Percentiles rank a stretch among this genome's conserved stretches.
Conservation (phyloP, 768 basidiomycete genomes). For the Boletus sp. region DNA sequence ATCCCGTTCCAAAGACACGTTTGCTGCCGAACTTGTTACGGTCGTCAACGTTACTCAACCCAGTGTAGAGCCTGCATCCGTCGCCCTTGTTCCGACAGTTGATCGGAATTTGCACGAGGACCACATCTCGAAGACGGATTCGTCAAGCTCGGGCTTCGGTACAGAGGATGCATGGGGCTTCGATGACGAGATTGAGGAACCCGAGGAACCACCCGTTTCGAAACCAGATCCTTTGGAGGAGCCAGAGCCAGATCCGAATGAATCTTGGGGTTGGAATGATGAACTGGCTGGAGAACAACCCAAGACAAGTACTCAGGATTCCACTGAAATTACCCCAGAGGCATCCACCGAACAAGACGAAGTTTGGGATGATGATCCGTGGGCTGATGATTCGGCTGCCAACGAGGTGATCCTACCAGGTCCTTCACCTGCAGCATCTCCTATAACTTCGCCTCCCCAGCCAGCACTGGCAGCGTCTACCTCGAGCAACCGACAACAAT, state of each 20-base stretch:
- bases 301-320: slow-evolving; percentile 19
- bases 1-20: slow-evolving; percentile 21
- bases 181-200: slow-evolving; percentile 41
- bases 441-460: slow-evolving; percentile 25
- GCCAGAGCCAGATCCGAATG: slow-evolving; percentile 41
- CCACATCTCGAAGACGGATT: slow-evolving; percentile 23
- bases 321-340: slow-evolving; percentile 14
- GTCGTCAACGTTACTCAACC: neutral
- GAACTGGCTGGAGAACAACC: slow-evolving; percentile 29
- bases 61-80: neutral
- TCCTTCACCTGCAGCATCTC: slow-evolving; percentile 27
- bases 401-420: slow-evolving; percentile 26
- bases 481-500: slow-evolving; percentile 59
- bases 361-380: slow-evolving; percentile 68
- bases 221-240: slow-evolving; percentile 19
- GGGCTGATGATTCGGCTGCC: slow-evolving; percentile 47
- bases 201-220: slow-evolving; percentile 15
- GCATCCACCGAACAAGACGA: slow-evolving; percentile 40
- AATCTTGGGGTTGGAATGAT: slow-evolving; percentile 80
- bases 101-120: slow-evolving; percentile 49
- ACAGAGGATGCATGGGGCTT: slow-evolving; percentile 49
- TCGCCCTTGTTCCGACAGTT: slow-evolving; percentile 25
- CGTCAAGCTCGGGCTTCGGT: slow-evolving; percentile 22
- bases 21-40: slow-evolving; percentile 22
- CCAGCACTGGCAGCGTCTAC: slow-evolving; percentile 39